These are phyloP conservation scores for Wickerhamiella pararugosa DNA, from an alignment of 1,139 yeast genomes.

Conservation along the genomic window DNA sequence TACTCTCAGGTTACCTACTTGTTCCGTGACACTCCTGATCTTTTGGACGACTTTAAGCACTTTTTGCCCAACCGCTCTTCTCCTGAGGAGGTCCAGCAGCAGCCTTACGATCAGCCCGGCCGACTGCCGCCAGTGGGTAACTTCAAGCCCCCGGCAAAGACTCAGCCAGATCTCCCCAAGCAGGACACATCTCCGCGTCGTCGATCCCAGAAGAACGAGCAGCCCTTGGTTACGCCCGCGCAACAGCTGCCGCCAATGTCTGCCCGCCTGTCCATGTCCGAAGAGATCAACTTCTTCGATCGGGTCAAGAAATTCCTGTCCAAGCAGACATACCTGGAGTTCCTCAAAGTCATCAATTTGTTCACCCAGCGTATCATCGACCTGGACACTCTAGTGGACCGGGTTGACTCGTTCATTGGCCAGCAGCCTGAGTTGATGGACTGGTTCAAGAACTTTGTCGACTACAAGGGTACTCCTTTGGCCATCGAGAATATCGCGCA, in stretches of 20 bases:
- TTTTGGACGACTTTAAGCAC: conserved; percentile 85
- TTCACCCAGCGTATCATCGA: conserved; percentile 86
- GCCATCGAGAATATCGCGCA: conserved; percentile 77
- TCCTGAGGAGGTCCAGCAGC: conserved; percentile 16
- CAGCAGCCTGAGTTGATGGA: conserved; percentile 61
- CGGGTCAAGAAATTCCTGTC: conserved; percentile 83
- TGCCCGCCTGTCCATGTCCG: conserved; percentile 27
- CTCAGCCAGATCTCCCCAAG: not conserved
- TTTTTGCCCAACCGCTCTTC: conserved; percentile 68
- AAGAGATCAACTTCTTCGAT: conserved; percentile 82
- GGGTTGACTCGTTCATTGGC: conserved; percentile 77
- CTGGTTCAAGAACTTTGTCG: conserved; percentile 90
- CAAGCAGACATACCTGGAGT: conserved; percentile 81
- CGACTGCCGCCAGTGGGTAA: conserved; percentile 93
- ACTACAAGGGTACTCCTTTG: conserved; percentile 43
- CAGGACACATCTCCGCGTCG: not conserved
- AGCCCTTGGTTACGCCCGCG: conserved; percentile 68
- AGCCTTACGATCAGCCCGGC: conserved; percentile 20
- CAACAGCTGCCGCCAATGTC: conserved; percentile 52
- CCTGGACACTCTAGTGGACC: conserved; percentile 62
- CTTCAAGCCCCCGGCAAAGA: conserved; percentile 62
- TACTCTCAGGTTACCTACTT: conserved; percentile 82
- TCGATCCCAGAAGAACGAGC: conserved; percentile 23
- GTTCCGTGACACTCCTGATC: conserved; percentile 87
- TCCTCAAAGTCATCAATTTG: conserved; percentile 69